Evolutionary conservation across 768 basidiomycete genomes (phyloP).

Genomic region (Melanogaster broomeanus): DNA sequence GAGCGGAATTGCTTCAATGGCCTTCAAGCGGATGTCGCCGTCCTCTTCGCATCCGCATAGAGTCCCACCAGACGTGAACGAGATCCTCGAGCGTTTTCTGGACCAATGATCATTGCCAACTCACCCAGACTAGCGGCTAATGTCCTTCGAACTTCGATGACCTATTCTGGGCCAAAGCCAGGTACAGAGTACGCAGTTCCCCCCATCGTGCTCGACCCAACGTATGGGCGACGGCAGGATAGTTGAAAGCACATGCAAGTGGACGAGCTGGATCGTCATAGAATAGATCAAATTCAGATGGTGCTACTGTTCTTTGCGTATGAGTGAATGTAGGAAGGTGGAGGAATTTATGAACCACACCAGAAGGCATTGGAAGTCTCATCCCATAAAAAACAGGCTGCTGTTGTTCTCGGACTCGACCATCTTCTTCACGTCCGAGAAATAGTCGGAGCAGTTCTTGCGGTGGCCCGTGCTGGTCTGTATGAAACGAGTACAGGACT

Average conservation of each 20-base stretch:
- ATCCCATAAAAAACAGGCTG: conserved; percentile 19
- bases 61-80: conserved; percentile 68
- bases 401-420: conserved; percentile 40
- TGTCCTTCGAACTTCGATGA: conserved; percentile 70
- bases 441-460: conserved; percentile 74
- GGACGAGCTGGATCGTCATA: conserved; percentile 71
- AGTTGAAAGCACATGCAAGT: conserved; percentile 85
- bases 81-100: conserved; percentile 70
- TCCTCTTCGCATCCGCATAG: conserved; percentile 58
- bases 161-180: conserved; percentile 59
- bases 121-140: conserved; percentile 90
- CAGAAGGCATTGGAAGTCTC: conserved; percentile 10
- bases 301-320: conserved; percentile 15
- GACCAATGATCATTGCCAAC: conserved; percentile 82
- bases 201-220: conserved; percentile 77
- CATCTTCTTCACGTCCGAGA: conserved; percentile 57
- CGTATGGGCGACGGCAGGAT: conserved; percentile 86
- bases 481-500: conserved; percentile 80
- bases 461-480: conserved; percentile 65
- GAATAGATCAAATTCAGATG: conserved; percentile 43
- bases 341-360: conserved; percentile 13
- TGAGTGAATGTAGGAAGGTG: conserved; percentile 5
- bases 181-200: conserved; percentile 69
- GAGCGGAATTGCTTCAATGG: conserved; percentile 62
- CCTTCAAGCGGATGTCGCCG: conserved; percentile 66